These are phyloP conservation scores for Vigna angularis DNA, from an alignment of 306 rosid genomes.

Conservation along the genomic window DNA sequence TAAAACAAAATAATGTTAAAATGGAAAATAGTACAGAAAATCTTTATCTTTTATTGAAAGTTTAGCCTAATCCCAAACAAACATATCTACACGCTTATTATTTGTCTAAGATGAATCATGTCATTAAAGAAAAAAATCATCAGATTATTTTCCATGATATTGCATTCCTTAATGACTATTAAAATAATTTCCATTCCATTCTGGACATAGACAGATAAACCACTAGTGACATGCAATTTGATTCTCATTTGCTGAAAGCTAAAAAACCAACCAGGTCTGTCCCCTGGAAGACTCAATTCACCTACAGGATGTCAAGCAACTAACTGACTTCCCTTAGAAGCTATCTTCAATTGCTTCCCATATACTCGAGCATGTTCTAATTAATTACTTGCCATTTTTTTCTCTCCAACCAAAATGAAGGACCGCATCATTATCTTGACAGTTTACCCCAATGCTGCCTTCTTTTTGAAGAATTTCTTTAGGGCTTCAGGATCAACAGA, in stretches of 20 bases:
- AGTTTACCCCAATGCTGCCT: slow-evolving; percentile 10
- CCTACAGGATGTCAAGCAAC: slow-evolving; percentile 12
- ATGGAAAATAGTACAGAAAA: slow-evolving; percentile 5
- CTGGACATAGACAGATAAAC: slow-evolving; percentile 9
- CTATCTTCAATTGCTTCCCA: slow-evolving; percentile 20
- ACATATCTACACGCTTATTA: slow-evolving; percentile 13
- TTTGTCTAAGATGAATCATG: neutral
- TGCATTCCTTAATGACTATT: slow-evolving; percentile 23
- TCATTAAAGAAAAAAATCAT: slow-evolving; percentile 31
- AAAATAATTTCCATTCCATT: slow-evolving; percentile 33
- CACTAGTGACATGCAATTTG: slow-evolving; percentile 19
- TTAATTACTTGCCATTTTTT: slow-evolving; percentile 13
- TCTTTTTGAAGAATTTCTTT: neutral
- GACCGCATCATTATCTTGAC: slow-evolving; percentile 16
- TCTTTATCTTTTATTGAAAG: neutral
- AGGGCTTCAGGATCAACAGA: slow-evolving; percentile 32
- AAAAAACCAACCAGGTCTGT: slow-evolving; percentile 24
- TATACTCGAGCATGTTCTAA: slow-evolving; percentile 23
- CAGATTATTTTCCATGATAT: neutral
- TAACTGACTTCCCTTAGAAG: neutral
- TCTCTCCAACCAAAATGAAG: slow-evolving; percentile 15
- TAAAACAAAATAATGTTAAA: neutral
- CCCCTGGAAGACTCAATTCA: slow-evolving; percentile 1
- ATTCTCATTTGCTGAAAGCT: slow-evolving; percentile 17
- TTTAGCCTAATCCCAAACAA: slow-evolving; percentile 6